Evolutionary conservation across 1,284 basidiomycete species (phyloP).

Genomic region (Pseudomicrostroma phylloplanum): DNA sequence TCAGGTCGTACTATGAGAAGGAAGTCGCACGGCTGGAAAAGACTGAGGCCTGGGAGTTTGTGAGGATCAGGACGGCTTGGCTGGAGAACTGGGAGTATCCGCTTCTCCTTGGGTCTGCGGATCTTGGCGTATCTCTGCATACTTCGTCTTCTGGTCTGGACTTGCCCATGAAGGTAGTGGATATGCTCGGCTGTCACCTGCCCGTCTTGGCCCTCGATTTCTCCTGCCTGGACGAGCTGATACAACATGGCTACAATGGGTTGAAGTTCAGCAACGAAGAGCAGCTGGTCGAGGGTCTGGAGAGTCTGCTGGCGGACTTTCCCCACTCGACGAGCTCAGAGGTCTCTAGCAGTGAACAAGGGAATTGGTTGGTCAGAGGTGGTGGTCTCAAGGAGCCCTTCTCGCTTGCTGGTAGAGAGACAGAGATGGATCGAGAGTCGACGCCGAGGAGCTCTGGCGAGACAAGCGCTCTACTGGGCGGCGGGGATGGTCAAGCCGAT

Average conservation of each 20-base stretch:
- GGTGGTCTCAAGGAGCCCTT: constrained; percentile 2
- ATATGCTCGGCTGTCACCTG: constrained; percentile 95
- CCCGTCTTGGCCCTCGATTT: constrained; percentile 89
- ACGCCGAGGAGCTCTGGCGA: neutral
- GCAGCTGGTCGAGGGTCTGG: constrained; percentile 67
- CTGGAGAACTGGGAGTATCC: constrained; percentile 38
- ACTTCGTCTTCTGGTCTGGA: constrained; percentile 83
- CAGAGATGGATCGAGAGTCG: neutral
- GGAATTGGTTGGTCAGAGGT: constrained; percentile 15
- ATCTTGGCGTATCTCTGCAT: constrained; percentile 86
- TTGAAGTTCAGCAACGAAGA: constrained; percentile 66
- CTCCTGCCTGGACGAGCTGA: constrained; percentile 76
- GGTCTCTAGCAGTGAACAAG: neutral
- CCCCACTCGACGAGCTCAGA: constrained; percentile 4
- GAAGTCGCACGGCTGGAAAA: constrained; percentile 60
- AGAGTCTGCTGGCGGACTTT: constrained; percentile 45
- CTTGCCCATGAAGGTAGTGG: constrained; percentile 98
- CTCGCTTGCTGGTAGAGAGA: constrained; percentile 8
- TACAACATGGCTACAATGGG: constrained; percentile 75
- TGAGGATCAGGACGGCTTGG: constrained; percentile 61
- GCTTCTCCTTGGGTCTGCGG: constrained; percentile 64
- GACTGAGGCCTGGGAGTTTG: constrained; percentile 66
- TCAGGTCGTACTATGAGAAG: constrained; percentile 67
- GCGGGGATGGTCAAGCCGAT: neutral
- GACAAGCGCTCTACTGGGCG: neutral